Base-by-base conservation (phyloP, 805 yeast genomes). In the Starmera pachycereana region DNA sequence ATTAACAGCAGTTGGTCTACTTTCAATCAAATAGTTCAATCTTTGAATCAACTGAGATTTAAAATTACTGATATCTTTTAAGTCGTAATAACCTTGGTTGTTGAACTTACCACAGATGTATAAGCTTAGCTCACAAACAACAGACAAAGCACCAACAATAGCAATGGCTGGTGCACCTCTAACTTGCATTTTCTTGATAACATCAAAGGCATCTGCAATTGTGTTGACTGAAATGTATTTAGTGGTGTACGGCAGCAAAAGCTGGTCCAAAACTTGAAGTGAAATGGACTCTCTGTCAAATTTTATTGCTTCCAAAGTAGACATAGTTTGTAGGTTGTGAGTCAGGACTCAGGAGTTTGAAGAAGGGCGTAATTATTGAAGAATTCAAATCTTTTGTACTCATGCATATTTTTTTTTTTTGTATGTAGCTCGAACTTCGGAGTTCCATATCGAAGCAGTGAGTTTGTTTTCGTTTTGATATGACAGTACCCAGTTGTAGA, bases 91-190 rank as follows among this genome's bases (percentile, higher is more conserved):
- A 19, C 47, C 43, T 37, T 60, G 65, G 6, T 44, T 42, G 6
- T 43, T 37, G 33, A 53, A 58, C 4, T 52, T 44, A 2, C 56
- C 58, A 28, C 43, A 48, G 37, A 65, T 37, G 41, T 41, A 53
- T 52, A 54, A 51, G 41, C 61, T 62, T 4, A 76, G 60, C 48
- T 90, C 96, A n/a, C 83, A 77, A 2, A 85, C 80, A 4, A 90
- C 72, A 2, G 96, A 75, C 44, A 89, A 71, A 1, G 88, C 78
- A 6, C 96, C 97, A 3, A 90, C 97, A 42, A 90, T 85, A 45
- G 97, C 97, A 56, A 90, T 90, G 1, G 97, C 97, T 0, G 98
- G 98, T 0, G 98, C 98, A 32, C 98, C 98, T 57, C 98, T 72
- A 5, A 94, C 97, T 52, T 85, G 88, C 98, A 90, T 90, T 42